A percentile compares a stretch with the other conserved stretches of the same genome.
These are phyloP conservation scores for Brassica balearica DNA, from an alignment of 441 rosid genomes.

Conservation along the genomic window DNA sequence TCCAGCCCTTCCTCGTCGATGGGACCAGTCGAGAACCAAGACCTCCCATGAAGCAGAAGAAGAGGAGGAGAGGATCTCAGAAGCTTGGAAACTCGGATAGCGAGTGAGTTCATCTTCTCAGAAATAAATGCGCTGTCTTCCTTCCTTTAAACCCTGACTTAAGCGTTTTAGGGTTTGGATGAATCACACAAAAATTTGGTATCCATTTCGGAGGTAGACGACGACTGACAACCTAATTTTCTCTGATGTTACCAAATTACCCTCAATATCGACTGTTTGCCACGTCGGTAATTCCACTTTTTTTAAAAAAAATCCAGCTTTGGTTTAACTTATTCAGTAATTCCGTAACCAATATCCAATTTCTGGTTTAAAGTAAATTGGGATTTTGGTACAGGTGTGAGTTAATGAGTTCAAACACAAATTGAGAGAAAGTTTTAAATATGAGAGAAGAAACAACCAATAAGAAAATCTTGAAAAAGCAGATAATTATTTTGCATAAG, in stretches of 20 bases:
- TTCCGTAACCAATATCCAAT: not conserved
- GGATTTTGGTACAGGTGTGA: no score
- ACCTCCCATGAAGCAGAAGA: conserved; percentile 43
- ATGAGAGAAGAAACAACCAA: not conserved
- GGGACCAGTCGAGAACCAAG: conserved; percentile 58
- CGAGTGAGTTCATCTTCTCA: conserved; percentile 39
- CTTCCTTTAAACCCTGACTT: conserved; percentile 21
- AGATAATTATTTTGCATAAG: not conserved
- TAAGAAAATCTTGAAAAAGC: not conserved
- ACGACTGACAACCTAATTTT: conserved; percentile 20
- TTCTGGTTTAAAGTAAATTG: not conserved
- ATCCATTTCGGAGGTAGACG: conserved; percentile 10
- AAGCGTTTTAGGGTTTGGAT: conserved; percentile 17
- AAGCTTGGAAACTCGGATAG: conserved; percentile 34
- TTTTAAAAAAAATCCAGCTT: not conserved
- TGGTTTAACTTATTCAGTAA: not conserved
- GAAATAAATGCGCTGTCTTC: not conserved
- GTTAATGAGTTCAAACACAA: not conserved
- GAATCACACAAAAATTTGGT: not conserved
- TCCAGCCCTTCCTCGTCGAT: conserved; percentile 42
- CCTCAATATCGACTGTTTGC: not conserved
- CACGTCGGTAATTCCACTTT: not conserved
- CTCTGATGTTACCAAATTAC: not conserved
- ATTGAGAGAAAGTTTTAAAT: not conserved
- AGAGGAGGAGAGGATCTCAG: conserved; percentile 23